Conservation (phyloP, 78 protist genomes). For the Mastigamoeba balamuthi region DNA sequence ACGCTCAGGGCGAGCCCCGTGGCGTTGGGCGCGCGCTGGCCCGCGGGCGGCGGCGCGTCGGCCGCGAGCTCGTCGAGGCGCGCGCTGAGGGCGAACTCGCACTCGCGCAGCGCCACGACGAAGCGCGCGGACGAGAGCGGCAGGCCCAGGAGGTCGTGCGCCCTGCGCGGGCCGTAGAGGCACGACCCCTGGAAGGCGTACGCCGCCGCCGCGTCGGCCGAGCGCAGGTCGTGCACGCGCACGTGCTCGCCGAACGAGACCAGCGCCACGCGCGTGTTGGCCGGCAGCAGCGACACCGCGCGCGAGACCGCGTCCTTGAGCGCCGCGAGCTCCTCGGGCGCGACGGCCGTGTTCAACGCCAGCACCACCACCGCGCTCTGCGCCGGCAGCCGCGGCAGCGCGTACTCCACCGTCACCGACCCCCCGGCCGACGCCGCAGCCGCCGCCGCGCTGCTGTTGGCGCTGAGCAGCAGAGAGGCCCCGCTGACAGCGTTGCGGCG, state of each 20-base stretch:
- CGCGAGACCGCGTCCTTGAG: slow-evolving; percentile 70
- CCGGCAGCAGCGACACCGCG: slow-evolving; percentile 77
- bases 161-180: slow-evolving; percentile 9
- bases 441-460: too few species aligned
- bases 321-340: slow-evolving; percentile 69
- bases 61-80: slow-evolving; percentile 78
- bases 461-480: too few species aligned
- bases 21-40: slow-evolving; percentile 66
- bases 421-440: too few species aligned
- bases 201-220: slow-evolving; percentile 41
- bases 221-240: slow-evolving; percentile 76
- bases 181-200: slow-evolving; percentile 85
- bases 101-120: slow-evolving; percentile 68
- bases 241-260: slow-evolving; percentile 93
- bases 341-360: slow-evolving; percentile 80
- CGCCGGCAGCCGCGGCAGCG: too few species aligned
- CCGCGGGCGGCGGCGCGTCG: slow-evolving; percentile 84
- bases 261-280: slow-evolving; percentile 78
- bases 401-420: too few species aligned
- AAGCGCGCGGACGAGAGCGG: slow-evolving; percentile 32
- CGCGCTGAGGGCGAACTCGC: slow-evolving; percentile 72
- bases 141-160: slow-evolving; percentile 45
- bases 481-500: too few species aligned
- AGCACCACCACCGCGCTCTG: slow-evolving; percentile 76
- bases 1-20: slow-evolving; percentile 91